Conservation (phyloP, 805 yeast genomes). For the Saccharomyces jurei region DNA sequence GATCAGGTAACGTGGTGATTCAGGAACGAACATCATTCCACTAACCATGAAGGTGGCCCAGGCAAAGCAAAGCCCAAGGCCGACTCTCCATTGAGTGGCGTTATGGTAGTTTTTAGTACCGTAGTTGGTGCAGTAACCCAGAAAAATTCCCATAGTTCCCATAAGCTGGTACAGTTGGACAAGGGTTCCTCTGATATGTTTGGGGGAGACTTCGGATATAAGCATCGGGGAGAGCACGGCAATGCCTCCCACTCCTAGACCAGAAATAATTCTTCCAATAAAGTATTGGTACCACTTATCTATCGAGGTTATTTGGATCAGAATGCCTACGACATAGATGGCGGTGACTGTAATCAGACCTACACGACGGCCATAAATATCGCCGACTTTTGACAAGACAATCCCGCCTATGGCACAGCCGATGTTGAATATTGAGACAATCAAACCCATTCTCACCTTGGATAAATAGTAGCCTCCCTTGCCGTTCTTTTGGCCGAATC, state of each 20-base stretch:
- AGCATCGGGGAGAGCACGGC: conserved; percentile 68
- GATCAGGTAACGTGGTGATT: conserved; percentile 58
- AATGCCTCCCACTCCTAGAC: conserved; percentile 66
- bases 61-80: conserved; percentile 46
- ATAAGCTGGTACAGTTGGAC: conserved; percentile 60
- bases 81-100: conserved; percentile 70
- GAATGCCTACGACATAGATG: conserved; percentile 58
- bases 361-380: conserved; percentile 55
- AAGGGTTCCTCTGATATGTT: conserved; percentile 56
- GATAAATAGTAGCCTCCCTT: conserved; percentile 40
- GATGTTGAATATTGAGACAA: conserved; percentile 54
- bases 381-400: conserved; percentile 48
- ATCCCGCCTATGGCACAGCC: conserved; percentile 72
- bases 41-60: conserved; percentile 34
- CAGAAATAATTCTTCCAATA: conserved; percentile 36
- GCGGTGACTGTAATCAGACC: conserved; percentile 53
- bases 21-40: conserved; percentile 47
- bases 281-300: conserved; percentile 59
- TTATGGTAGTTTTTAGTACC: conserved; percentile 49
- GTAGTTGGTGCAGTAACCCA: conserved; percentile 61
- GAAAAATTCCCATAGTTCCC: conserved; percentile 62
- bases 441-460: conserved; percentile 46
- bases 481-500: conserved; percentile 46
- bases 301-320: conserved; percentile 52
- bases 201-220: conserved; percentile 62